Percentiles rank a stretch among this genome's conserved stretches.
Conservation (phyloP, 345 rosid genomes). For the Pelargonium nanum region DNA sequence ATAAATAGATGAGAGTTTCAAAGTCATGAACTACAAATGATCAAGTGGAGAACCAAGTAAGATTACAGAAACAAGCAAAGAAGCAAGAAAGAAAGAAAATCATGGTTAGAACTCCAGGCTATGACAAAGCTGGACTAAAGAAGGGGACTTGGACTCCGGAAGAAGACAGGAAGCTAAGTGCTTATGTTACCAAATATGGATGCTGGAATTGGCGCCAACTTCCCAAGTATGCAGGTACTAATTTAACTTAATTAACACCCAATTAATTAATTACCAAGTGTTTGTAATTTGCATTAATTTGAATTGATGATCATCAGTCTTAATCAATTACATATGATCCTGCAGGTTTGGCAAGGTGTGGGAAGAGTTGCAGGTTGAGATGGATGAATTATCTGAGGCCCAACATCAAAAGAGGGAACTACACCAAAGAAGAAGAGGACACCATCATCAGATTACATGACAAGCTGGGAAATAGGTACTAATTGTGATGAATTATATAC, state of each 20-base stretch:
- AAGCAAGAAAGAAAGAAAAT: not conserved
- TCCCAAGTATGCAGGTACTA: slow-evolving; percentile 10
- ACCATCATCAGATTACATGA: slow-evolving; percentile 2
- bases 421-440: slow-evolving; percentile 9
- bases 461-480: slow-evolving; percentile 9
- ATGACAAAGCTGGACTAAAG: slow-evolving; percentile 6
- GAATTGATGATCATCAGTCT: too few species aligned
- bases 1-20: not conserved
- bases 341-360: slow-evolving; percentile 8
- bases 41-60: not conserved
- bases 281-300: too few species aligned
- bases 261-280: too few species aligned
- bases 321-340: too few species aligned
- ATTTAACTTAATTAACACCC: not conserved
- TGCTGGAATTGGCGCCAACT: slow-evolving; percentile 13
- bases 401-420: slow-evolving; percentile 9
- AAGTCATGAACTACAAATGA: not conserved
- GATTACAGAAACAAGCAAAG: not conserved
- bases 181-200: slow-evolving; percentile 7
- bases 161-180: slow-evolving; percentile 9
- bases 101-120: slow-evolving; percentile 8
- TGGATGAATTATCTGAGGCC: slow-evolving; percentile 1
- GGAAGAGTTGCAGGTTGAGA: slow-evolving; percentile 13
- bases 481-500: not conserved
- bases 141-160: slow-evolving; percentile 12